A percentile compares a stretch with the other conserved stretches of the same genome.
Conservation (phyloP, 2,329 filamentous ascomycete genomes). For the Xylariaceae sp. region DNA sequence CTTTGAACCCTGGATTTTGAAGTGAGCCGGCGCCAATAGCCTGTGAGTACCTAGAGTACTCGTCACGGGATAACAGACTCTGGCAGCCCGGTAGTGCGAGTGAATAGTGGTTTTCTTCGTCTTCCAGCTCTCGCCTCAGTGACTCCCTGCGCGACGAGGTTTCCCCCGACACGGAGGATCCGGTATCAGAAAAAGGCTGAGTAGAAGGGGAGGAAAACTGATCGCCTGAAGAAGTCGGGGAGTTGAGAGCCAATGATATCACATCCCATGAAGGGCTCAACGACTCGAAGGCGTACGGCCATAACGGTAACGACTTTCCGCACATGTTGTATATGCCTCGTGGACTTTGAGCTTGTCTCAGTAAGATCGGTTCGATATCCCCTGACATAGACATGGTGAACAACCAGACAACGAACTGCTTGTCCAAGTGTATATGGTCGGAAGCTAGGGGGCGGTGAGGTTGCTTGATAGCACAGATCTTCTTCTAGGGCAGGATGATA, state of each 20-base stretch:
- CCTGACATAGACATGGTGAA: conserved; percentile 2
- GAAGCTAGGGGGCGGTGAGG: conserved; percentile 2
- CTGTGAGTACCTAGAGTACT: background rate
- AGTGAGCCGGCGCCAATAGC: background rate
- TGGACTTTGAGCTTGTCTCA: background rate
- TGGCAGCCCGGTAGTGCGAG: conserved; percentile 19
- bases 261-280: background rate
- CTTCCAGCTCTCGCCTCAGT: conserved; percentile 15
- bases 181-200: conserved; percentile 12
- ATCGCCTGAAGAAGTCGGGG: conserved; percentile 19
- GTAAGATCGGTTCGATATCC: background rate
- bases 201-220: conserved; percentile 21
- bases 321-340: background rate
- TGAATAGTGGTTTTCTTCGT: conserved; percentile 8
- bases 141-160: conserved; percentile 15
- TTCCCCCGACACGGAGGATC: conserved; percentile 15
- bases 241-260: conserved; percentile 10
- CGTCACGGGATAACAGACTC: conserved; percentile 3
- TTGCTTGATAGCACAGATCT: conserved; percentile 3
- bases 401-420: background rate
- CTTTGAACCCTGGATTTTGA: conserved; percentile 19
- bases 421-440: background rate
- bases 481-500: background rate
- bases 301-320: background rate
- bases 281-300: background rate